phyloP scores from a whole-genome alignment of 495 filamentous ascomycete species.

The Hypomontagnella submonticulosa region DNA sequence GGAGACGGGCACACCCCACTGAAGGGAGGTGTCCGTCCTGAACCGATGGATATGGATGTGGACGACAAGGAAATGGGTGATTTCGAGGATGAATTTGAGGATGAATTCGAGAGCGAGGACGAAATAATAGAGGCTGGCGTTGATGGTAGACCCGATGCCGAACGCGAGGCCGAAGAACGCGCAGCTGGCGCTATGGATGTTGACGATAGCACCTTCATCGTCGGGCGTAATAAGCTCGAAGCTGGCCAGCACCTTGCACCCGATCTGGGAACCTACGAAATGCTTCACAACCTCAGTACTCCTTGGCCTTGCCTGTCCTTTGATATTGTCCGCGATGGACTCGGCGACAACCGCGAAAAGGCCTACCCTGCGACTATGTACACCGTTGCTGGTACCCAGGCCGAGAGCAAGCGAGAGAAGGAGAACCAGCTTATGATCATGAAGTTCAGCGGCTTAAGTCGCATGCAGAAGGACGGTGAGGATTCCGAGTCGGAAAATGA shows the following conservation, averaged over 20 bases:
- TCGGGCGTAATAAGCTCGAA: conserved; percentile 84
- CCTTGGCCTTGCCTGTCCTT: conserved; percentile 98
- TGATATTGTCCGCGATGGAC: conserved; percentile 86
- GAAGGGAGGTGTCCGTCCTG: conserved; percentile 76
- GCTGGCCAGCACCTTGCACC: conserved; percentile 90
- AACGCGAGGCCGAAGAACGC: conserved; percentile 86
- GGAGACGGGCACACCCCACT: conserved; percentile 67
- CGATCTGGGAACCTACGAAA: conserved; percentile 91
- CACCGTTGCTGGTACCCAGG: conserved; percentile 93
- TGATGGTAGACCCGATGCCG: conserved; percentile 90
- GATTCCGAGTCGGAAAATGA: conserved; percentile 76
- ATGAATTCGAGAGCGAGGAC: conserved; percentile 96
- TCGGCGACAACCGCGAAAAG: conserved; percentile 85
- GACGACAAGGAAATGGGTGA: conserved; percentile 78
- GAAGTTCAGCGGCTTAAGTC: conserved; percentile 90
- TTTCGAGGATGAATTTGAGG: conserved; percentile 96
- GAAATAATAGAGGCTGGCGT: conserved; percentile 95
- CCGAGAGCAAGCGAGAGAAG: conserved; percentile 73
- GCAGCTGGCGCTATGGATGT: conserved; percentile 86
- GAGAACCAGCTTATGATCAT: conserved; percentile 95
- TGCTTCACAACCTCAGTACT: conserved; percentile 91
- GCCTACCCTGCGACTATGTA: conserved; percentile 94
- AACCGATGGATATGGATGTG: conserved; percentile 61
- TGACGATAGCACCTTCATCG: conserved; percentile 89
- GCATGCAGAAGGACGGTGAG: conserved; percentile 76